Evolutionary conservation across 176 grass and related monocot species (phyloP).

Genomic region (Musa acuminata): DNA sequence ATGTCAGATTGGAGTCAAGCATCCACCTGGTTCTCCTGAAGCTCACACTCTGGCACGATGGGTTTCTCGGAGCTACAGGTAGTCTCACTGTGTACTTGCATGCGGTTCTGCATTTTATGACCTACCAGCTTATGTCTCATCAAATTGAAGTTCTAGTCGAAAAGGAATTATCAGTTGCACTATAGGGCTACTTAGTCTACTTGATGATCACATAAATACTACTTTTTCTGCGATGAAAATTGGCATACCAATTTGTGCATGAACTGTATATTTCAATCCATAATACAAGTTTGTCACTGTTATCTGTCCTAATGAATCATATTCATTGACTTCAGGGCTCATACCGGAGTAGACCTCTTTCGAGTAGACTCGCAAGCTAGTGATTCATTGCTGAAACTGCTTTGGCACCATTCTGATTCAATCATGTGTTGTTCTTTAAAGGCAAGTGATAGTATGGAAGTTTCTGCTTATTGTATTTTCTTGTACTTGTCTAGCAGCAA

Average conservation of each 20-base stretch:
- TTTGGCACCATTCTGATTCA: conserved; percentile 77
- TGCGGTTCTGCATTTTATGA: not conserved
- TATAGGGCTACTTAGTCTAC: too few relatives aligned
- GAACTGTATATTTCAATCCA: not conserved
- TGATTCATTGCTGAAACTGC: conserved; percentile 42
- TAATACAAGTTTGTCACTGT: not conserved
- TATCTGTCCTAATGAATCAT: not conserved
- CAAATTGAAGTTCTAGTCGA: too few relatives aligned
- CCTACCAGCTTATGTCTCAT: not conserved
- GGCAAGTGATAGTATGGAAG: conserved; percentile 21
- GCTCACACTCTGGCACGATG: conserved; percentile 58
- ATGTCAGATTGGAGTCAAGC: conserved; percentile 41
- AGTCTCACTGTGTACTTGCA: not conserved
- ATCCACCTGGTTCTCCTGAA: conserved; percentile 68
- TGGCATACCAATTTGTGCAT: not conserved
- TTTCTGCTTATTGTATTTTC: too few relatives aligned
- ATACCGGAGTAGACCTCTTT: conserved; percentile 54
- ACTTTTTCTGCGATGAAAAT: too few relatives aligned
- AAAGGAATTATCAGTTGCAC: too few relatives aligned
- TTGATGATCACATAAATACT: too few relatives aligned
- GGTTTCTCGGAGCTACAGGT: conserved; percentile 80
- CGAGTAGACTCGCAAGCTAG: conserved; percentile 34
- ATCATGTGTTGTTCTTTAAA: conserved; percentile 85
- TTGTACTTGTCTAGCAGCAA: too few relatives aligned
- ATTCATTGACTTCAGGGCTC: conserved; percentile 32